Base-by-base conservation (phyloP, 176 grass and related monocot genomes). In the Melocanna baccifera region DNA sequence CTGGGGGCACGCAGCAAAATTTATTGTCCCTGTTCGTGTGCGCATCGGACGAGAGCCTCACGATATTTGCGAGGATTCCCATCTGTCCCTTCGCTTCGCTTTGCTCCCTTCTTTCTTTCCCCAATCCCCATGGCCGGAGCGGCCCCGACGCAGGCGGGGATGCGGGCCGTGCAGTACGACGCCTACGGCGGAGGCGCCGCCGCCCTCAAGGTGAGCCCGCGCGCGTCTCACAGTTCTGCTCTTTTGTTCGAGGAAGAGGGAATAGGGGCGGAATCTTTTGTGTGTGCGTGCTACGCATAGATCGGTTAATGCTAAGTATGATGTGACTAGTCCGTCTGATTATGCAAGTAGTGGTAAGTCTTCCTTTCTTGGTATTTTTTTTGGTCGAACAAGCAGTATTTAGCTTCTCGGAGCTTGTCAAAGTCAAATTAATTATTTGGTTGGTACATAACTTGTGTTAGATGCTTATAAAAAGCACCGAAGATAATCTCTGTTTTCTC, bases 121-220 rank as follows among this genome's bases (percentile, higher is more conserved):
- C n/a, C 2, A 36, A n/a, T n/a, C 52, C 42, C 71, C 37, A 88
- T 97, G 81, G 62, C 87, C 42, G 50, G 69, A 48, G 43, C 81
- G 25, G 39, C 87, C 4, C 0, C 87, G 9, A 8, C 37, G 64
- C 83, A 73, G 3, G 13, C 65, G 5, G 78, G 45, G 66, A 90
- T 90, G 84, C 88, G 73, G 16, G 84, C 88, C 66, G 79, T 86
- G 79, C 88, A 83, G 84, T 90, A 90, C 84, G 79, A 83, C 16
- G 28, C 79, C 79, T 86, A 7, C 48, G 88, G 79, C 47, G 79
- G 48, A 20, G 84, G 84, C 39, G 73, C 79, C 66, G 67, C 39
- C 2, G 84, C 45, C 0, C 88, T 90, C 79, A 90, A 83, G 88
- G 88, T 79, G 68, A 64, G 42, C 8, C 7, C 41, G 7, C 29